These are phyloP conservation scores for Monosporascus ibericus DNA, from an alignment of 2,329 filamentous ascomycete species.

Conservation along the genomic window DNA sequence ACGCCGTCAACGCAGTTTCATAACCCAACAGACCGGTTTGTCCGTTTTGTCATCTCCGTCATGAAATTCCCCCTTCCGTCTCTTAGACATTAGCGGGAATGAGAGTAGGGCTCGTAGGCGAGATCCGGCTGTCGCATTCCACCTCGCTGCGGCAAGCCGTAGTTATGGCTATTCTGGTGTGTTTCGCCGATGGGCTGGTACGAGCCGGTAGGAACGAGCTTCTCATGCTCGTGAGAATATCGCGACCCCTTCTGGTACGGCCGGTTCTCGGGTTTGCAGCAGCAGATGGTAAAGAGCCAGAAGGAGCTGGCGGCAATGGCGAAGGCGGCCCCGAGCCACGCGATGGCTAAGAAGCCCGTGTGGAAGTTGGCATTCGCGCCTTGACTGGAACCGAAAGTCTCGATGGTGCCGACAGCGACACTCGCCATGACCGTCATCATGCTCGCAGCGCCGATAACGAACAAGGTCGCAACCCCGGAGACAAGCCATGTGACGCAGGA, in stretches of 20 bases:
- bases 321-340: constrained; percentile 78
- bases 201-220: constrained; percentile 37
- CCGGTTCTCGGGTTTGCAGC: constrained; percentile 63
- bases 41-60: neutral
- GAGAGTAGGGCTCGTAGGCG: constrained; percentile 60
- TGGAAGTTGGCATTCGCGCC: constrained; percentile 64
- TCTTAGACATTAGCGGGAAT: constrained; percentile 36
- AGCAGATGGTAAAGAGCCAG: constrained; percentile 90
- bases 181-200: constrained; percentile 41
- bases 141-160: constrained; percentile 33
- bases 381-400: constrained; percentile 62
- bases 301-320: constrained; percentile 72
- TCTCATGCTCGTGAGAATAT: constrained; percentile 39
- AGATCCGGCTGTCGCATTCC: constrained; percentile 38
- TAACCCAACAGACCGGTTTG: constrained; percentile 1
- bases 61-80: neutral
- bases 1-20: constrained; percentile 6
- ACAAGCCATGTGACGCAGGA: constrained; percentile 78
- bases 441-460: constrained; percentile 57
- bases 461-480: constrained; percentile 52
- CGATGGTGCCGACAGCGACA: constrained; percentile 63
- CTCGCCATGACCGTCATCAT: constrained; percentile 70
- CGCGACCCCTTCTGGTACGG: constrained; percentile 20
- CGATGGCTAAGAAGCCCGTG: constrained; percentile 60
- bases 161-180: constrained; percentile 29